Evolutionary conservation across 331 rosid genomes (phyloP).

Genomic region (Saraca asoca): DNA sequence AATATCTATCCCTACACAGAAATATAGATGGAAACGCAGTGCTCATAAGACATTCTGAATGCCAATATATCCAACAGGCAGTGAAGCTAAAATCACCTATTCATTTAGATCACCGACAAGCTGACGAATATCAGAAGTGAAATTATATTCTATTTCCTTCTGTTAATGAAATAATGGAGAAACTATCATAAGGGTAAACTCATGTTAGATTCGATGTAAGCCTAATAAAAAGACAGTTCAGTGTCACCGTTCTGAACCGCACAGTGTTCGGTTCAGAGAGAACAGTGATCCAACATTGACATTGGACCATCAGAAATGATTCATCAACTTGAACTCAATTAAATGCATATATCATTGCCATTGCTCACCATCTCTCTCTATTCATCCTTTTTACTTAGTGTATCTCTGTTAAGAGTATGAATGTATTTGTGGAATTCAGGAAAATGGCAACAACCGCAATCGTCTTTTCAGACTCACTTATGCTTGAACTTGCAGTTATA

Average conservation of each 20-base stretch:
- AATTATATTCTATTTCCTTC: no score
- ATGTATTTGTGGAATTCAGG: slow-evolving; percentile 22
- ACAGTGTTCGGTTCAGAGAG: slow-evolving; percentile 55
- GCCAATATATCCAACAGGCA: no score
- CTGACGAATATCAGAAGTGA: no score
- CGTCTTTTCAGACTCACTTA: slow-evolving; percentile 9
- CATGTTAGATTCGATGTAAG: slow-evolving; percentile 39
- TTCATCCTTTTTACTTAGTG: slow-evolving; percentile 4
- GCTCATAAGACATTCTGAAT: no score
- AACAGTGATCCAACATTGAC: slow-evolving; percentile 49
- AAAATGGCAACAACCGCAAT: slow-evolving; percentile 10
- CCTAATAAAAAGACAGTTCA: slow-evolving; percentile 34
- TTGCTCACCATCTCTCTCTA: not conserved
- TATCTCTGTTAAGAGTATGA: slow-evolving; percentile 3
- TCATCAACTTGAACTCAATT: slow-evolving; percentile 25
- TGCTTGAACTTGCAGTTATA: slow-evolving; percentile 5
- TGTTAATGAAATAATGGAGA: no score
- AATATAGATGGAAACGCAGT: no score
- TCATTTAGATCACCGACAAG: no score
- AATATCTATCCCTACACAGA: no score
- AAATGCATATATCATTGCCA: slow-evolving; percentile 21
- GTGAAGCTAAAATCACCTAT: no score
- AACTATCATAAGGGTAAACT: no score
- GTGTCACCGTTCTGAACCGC: slow-evolving; percentile 48
- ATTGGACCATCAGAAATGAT: slow-evolving; percentile 44